Base-by-base conservation (phyloP, 1,284 basidiomycete genomes). In the Apiotrichum laibachii region DNA sequence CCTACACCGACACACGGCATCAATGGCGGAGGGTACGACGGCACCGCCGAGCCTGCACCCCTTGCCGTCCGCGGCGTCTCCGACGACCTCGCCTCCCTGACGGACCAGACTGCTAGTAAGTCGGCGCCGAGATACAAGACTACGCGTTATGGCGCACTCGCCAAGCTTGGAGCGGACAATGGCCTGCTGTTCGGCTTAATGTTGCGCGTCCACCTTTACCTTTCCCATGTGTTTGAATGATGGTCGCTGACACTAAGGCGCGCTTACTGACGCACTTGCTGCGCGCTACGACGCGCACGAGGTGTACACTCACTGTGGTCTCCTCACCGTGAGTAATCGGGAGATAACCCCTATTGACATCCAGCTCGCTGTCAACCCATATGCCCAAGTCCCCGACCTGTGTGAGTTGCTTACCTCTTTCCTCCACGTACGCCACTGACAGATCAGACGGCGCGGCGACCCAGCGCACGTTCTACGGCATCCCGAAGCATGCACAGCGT, bases 311-410 rank as follows among this genome's bases (percentile, higher is more conserved):
- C 58, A 59, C 37, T 63, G 61, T 21, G 61, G 61, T 35, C 55
- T 56, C 5, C 52, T 63, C 12, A 59, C 58, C 7, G 61, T 63
- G 45, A 49, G 61, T 46, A 5, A 5, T 10, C 26, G 16, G 34
- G 22, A 16, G 15, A 33, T 21, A 26, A n/a, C 22, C 57, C n/a
- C n/a, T 3, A 4, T n/a, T 49, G 26, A 53, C 49, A 19, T 11
- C 6, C 50, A 63, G 58, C 52, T 63, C 42, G 61, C 61, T 2
- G 50, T 63, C 18, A 63, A 63, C 40, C 62, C 62, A 5, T 62
- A 59, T 22, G 61, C 58, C 22, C 48, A 54, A 2, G 49, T 60
- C 10, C 56, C 58, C 15, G 45, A 55, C 18, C 56, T 63, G n/a
- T 63, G 62, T 63, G 26, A 22, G 61, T 57, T 9, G 13, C 12